A percentile compares a stretch with the other conserved stretches of the same genome.
Conservation (phyloP, 1,139 yeast genomes). For the Debaryomycetaceae sp. region DNA sequence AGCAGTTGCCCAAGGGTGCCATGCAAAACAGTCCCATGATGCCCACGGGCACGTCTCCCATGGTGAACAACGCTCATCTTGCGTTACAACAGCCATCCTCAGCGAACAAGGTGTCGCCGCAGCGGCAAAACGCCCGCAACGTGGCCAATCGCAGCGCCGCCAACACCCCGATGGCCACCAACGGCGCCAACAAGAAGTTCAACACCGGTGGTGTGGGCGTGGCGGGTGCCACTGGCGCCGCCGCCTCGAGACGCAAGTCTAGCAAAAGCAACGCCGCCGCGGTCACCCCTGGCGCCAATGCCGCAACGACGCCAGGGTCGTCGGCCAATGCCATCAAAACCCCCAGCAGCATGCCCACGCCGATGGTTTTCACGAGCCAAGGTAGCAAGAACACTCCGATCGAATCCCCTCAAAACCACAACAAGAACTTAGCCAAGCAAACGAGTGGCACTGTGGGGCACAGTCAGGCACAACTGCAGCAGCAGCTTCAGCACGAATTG, state of each 20-base stretch:
- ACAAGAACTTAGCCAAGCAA: slow-evolving; percentile 9
- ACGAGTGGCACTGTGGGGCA: neutral
- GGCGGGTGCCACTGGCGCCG: slow-evolving; percentile 10
- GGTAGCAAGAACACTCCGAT: slow-evolving; percentile 42
- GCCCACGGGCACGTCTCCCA: slow-evolving; percentile 21
- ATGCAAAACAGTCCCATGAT: slow-evolving; percentile 12
- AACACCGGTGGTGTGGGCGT: too few relatives aligned
- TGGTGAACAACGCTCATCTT: slow-evolving; percentile 13
- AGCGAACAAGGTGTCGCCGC: slow-evolving; percentile 8
- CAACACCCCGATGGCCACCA: slow-evolving; percentile 12
- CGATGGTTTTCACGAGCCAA: slow-evolving; percentile 31
- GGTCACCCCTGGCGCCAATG: slow-evolving; percentile 31
- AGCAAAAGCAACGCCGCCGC: slow-evolving; percentile 18
- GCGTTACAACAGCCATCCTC: slow-evolving; percentile 12
- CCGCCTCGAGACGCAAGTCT: slow-evolving; percentile 24
- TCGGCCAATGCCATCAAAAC: slow-evolving; percentile 39
- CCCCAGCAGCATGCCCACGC: slow-evolving; percentile 43
- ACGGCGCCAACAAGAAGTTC: slow-evolving; percentile 3
- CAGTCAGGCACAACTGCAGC: slow-evolving; percentile 4
- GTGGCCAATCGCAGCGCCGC: slow-evolving; percentile 12
- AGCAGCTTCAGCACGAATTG: slow-evolving; percentile 8
- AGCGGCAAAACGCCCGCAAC: slow-evolving; percentile 11
- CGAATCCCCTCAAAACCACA: slow-evolving; percentile 32
- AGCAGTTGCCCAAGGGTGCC: slow-evolving; percentile 15
- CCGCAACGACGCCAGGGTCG: slow-evolving; percentile 40